Evolutionary conservation across 2,329 filamentous ascomycete species (phyloP).

Genomic region (Fusarium sp.): DNA sequence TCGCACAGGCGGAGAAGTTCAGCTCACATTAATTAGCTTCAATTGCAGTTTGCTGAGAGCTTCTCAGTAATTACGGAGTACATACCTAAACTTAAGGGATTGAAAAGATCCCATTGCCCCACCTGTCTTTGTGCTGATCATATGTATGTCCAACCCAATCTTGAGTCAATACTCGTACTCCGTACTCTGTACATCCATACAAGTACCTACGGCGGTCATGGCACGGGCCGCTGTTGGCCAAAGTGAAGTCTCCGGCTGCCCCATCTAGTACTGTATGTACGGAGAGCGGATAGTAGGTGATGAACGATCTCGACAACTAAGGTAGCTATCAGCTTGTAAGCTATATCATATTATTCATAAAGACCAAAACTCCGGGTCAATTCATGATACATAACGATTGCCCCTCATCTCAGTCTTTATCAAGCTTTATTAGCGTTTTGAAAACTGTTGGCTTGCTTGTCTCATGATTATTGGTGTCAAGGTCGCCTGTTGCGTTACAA

Average conservation of each 20-base stretch:
- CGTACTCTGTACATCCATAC: too few relatives aligned
- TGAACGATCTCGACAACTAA: not conserved
- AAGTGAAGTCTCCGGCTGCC: not conserved
- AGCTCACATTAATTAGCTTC: constrained; percentile 12
- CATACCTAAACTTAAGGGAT: not conserved
- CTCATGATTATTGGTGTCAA: constrained; percentile 5
- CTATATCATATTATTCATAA: not conserved
- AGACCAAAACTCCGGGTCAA: not conserved
- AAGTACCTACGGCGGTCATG: constrained; percentile 1
- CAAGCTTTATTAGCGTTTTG: constrained; percentile 2
- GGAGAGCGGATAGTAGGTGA: not conserved
- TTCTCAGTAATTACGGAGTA: not conserved
- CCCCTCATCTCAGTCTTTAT: not conserved
- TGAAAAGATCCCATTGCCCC: not conserved
- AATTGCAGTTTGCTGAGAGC: not conserved
- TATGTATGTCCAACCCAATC: not conserved
- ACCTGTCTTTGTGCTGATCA: constrained; percentile 13
- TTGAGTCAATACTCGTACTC: not conserved
- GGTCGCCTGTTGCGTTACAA: constrained; percentile 18
- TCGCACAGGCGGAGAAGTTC: not conserved
- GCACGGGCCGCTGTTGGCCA: constrained; percentile 21
- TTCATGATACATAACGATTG: not conserved
- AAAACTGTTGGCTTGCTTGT: constrained; percentile 13
- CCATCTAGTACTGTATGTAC: not conserved
- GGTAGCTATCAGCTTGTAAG: not conserved